Base-by-base conservation (phyloP, 352 stramenopile species). In the Peronospora belbahrii region DNA sequence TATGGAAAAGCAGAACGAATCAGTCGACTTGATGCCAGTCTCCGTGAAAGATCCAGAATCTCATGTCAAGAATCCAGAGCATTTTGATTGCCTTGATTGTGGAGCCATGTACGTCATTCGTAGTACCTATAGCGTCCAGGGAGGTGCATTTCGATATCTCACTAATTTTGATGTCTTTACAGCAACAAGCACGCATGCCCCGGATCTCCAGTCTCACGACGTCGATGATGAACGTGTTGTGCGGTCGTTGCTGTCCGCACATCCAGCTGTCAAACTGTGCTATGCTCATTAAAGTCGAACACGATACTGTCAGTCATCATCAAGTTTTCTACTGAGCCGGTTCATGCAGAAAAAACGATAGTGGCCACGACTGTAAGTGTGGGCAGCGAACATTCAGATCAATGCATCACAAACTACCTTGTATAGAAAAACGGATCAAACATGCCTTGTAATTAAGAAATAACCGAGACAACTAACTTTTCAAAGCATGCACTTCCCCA, bases 391-490 rank as follows among this genome's bases (percentile, higher is more conserved):
- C n/a, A n/a, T n/a, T n/a, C n/a, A n/a, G n/a, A n/a, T n/a, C n/a
- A n/a, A n/a, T n/a, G n/a, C n/a, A n/a, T n/a, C n/a, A n/a, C n/a
- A n/a, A n/a, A n/a, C n/a, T n/a, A n/a, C n/a, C n/a, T n/a, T n/a
- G n/a, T n/a, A n/a, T n/a, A n/a, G 44, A 56, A 60, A 65, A 65
- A 56, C 31, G n/a, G n/a, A n/a, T n/a, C n/a, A n/a, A n/a, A n/a
- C n/a, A n/a, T 38, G 56, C 33, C 51, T 59, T 62, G 42, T 52
- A 68, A 19, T 66, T 70, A 65, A 54, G 52, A 65, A 63, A 65
- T 65, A 65, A 58, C 47, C 46, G 49, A 62, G 37, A 65, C 52
- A 52, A 62, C 44, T 64, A 53, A 61, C 40, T 48, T 50, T 56
- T 49, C 35, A 56, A 66, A 60, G 20, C 36, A 32, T 58, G 51